Percentiles rank a stretch among this genome's conserved stretches.
phyloP scores from a whole-genome alignment of 2,329 filamentous ascomycete genomes.

The Alternaria dauci region DNA sequence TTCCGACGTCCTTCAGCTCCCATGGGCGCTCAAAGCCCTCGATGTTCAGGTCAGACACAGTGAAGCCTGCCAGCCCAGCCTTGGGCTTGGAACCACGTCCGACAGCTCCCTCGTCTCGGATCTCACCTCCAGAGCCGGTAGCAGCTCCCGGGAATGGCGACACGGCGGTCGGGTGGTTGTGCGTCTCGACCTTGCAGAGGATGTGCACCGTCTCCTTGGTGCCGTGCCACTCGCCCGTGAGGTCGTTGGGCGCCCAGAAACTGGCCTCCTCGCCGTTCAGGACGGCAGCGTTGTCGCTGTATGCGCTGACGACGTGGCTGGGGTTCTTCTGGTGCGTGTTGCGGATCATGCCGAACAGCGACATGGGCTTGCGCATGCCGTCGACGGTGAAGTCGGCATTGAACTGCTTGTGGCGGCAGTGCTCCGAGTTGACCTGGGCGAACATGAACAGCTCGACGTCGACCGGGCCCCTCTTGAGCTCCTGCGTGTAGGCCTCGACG shows the following conservation, averaged over 20 bases:
- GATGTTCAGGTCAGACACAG: conserved; percentile 92
- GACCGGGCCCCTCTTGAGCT: conserved; percentile 72
- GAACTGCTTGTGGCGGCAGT: conserved; percentile 89
- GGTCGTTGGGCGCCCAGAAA: conserved; percentile 88
- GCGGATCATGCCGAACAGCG: conserved; percentile 93
- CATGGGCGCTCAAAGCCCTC: conserved; percentile 83
- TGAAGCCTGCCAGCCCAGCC: conserved; percentile 90
- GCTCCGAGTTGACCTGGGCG: conserved; percentile 98
- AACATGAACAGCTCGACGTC: conserved; percentile 99
- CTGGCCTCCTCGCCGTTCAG: conserved; percentile 74
- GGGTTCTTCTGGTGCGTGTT: conserved; percentile 86
- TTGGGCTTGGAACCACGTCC: conserved; percentile 93
- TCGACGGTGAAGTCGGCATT: conserved; percentile 97
- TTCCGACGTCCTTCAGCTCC: conserved; percentile 85
- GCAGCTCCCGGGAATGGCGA: conserved; percentile 93
- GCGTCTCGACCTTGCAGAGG: conserved; percentile 94
- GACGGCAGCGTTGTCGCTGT: conserved; percentile 98
- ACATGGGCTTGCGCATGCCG: conserved; percentile 78
- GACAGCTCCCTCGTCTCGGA: conserved; percentile 93
- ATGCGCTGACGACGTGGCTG: conserved; percentile 88
- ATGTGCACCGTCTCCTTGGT: conserved; percentile 88
- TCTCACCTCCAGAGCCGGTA: conserved; percentile 94
- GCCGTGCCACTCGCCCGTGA: conserved; percentile 86
- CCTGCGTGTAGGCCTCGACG: conserved; percentile 79
- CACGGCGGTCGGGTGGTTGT: conserved; percentile 96